Base-by-base conservation (phyloP, 164 flowering plant species). In the Vitis cinerea region DNA sequence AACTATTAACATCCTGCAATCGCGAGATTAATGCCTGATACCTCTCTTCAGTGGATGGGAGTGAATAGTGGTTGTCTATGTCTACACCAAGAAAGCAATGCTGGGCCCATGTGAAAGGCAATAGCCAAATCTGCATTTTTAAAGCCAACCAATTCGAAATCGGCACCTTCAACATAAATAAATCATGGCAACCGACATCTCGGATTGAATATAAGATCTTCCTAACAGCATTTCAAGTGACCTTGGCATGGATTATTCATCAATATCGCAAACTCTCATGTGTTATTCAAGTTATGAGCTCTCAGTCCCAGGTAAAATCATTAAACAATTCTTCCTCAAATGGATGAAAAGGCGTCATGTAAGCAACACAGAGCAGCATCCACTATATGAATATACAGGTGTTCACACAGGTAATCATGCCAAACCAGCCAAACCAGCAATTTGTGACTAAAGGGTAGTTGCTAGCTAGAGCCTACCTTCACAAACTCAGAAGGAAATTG, bases 101-200 rank as follows among this genome's bases (percentile, higher is more conserved):
- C 86, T 79, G 91, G 83, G 87, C 87, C 92, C 95, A 83, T 78
- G 86, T 78, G 85, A 81, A 88, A 85, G 88, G 83, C 80, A 88
- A 83, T 84, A 84, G 88, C 91, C 94, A 86, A 78, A 96, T 96
- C 98, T 96, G 99, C 99, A 96, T 83, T 96, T 90, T 90, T 91
- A 84, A 90, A 96, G 97, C 97, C 99, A 96, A 89, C 97, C 94
- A 95, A 88, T 87, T 88, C 95, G 89, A 88, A 85, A 86, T 86
- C 72, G 97, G 92, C 89, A 92, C 89, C 85, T 91, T 88, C 80
- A 86, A 81, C 77, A 87, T 74, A 82, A 83, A 89, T 75, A 92
- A 91, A 94, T 83, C 89, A 92, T 83, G 89, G 90, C 84, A 94
- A 86, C 87, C 79, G 85, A 83, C 81, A 90, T 85, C 90, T 84